Evolutionary conservation across 768 basidiomycete genomes (phyloP), one percentile per base, ranked within the genome.

Genomic region (Suillus lakei): DNA sequence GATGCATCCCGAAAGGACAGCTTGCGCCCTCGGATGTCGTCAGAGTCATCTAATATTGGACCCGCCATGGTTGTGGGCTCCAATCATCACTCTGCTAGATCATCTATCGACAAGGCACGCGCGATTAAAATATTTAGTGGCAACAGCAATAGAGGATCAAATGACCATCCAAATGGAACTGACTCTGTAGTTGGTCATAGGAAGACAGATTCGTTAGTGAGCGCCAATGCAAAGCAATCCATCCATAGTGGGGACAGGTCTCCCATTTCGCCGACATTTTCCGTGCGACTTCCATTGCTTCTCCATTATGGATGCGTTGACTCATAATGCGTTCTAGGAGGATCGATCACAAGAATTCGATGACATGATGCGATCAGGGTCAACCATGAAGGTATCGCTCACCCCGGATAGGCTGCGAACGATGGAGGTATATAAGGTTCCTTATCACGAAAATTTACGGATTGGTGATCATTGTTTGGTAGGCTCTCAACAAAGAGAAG

Each of bases 381-480:
- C 91, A 64, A 98, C 96, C 23, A 92, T 98, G 91, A 98, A 95
- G 75, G 90, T 99, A 71, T 97, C 95, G 48, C 84, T 98, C 68
- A 99, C 96, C 39, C 96, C 96, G 64, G 95, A 98, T 81, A 86
- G 96, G 62, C 82, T 99, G 64, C 92, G 89, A 74, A 93, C 89
- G 59, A 96, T 97, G 87, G 95, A 98, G 85, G 96, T 96, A 79
- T 73, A 87, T 82, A 38, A 61, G 54, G 66, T 59, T 67, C 69
- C 56, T 66, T 46, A 61, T 70, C 69, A 36, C 51, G 60, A 73
- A 67, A 41, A 10, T 63, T 34, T 64, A 61, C 54, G 68, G 43
- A 58, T 50, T 67, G 51, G 38, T 64, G 60, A 50, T 69, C 41
- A 58, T 51, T 67, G 54, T 46, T 53, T 61, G 54, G 44, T 66